phyloP scores from a whole-genome alignment of 257 asterid species.

The Petrea volubilis region DNA sequence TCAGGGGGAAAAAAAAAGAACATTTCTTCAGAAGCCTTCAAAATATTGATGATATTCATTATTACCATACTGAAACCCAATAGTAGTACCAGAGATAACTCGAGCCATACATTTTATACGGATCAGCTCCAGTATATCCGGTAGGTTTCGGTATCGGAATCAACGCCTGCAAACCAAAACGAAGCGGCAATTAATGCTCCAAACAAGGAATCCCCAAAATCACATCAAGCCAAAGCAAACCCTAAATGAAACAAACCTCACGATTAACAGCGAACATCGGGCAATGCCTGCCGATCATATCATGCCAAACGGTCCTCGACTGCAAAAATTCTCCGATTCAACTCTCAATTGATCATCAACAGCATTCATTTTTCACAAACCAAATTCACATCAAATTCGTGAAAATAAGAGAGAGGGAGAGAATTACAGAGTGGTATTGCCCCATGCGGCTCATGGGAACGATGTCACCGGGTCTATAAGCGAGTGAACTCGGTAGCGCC shows the following conservation, averaged over 20 bases:
- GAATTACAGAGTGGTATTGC: constrained; percentile 80
- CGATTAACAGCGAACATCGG: constrained; percentile 89
- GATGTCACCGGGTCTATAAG: constrained; percentile 87
- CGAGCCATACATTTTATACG: constrained; percentile 75
- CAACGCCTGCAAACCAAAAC: constrained; percentile 53
- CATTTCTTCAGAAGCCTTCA: neutral
- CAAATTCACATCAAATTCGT: neutral
- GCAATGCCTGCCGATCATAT: constrained; percentile 94
- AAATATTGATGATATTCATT: neutral
- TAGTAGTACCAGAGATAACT: constrained; percentile 13
- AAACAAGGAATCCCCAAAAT: neutral
- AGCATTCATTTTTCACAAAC: neutral
- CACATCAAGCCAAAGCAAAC: constrained; percentile 18
- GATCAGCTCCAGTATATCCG: constrained; percentile 95
- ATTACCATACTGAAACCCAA: constrained; percentile 14
- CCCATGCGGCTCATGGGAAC: constrained; percentile 95
- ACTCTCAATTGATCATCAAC: neutral
- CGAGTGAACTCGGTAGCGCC: constrained; percentile 40
- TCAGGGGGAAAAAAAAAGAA: constrained; percentile 2
- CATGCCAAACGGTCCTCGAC: constrained; percentile 94
- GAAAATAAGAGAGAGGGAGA: neutral
- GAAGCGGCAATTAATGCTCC: constrained; percentile 1
- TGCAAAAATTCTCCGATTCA: constrained; percentile 30
- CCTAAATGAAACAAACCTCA: constrained; percentile 60
- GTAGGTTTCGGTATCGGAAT: constrained; percentile 89